Evolutionary conservation across 768 basidiomycete species (phyloP).

Genomic region (Mycena albidolilacea): DNA sequence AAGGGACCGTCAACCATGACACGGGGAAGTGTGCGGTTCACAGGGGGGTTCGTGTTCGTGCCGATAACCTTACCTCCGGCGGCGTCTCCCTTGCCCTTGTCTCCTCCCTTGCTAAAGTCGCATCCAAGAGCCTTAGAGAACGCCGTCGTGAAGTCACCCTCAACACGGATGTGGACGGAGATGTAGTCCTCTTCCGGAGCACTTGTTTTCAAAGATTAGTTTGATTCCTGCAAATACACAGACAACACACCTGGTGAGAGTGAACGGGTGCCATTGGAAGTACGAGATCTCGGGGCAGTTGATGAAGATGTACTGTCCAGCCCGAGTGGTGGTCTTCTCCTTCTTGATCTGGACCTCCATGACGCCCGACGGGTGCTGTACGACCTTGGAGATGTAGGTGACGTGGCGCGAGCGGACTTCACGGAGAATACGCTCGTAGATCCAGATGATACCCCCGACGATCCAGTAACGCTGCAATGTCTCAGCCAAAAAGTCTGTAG

Average conservation of each 20-base stretch:
- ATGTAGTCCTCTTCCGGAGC: constrained; percentile 97
- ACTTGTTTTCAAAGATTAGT: constrained; percentile 52
- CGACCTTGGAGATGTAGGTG: constrained; percentile 95
- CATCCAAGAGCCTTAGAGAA: constrained; percentile 89
- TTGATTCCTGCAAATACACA: constrained; percentile 1
- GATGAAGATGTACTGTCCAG: constrained; percentile 96
- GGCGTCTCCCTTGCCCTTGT: constrained; percentile 49
- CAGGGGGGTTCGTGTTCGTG: constrained; percentile 71
- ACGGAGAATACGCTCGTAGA: constrained; percentile 90
- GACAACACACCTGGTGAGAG: constrained; percentile 80
- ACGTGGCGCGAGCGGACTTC: constrained; percentile 93
- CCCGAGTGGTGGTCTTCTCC: constrained; percentile 86
- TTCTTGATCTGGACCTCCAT: constrained; percentile 98
- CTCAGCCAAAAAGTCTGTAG: constrained; percentile 23
- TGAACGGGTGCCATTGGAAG: constrained; percentile 99
- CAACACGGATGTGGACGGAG: constrained; percentile 92
- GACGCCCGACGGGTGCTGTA: constrained; percentile 95
- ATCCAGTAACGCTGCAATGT: constrained; percentile 86
- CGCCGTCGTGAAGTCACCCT: constrained; percentile 89
- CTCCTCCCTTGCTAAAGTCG: constrained; percentile 69
- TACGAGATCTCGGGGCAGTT: constrained; percentile 93
- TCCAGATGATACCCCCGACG: constrained; percentile 88
- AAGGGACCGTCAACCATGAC: constrained; percentile 98
- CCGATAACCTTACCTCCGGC: constrained; percentile 77
- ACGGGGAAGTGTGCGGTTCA: constrained; percentile 86